phyloP scores from a whole-genome alignment of 2,329 filamentous ascomycete genomes.

The Colletotrichum shisoi region DNA sequence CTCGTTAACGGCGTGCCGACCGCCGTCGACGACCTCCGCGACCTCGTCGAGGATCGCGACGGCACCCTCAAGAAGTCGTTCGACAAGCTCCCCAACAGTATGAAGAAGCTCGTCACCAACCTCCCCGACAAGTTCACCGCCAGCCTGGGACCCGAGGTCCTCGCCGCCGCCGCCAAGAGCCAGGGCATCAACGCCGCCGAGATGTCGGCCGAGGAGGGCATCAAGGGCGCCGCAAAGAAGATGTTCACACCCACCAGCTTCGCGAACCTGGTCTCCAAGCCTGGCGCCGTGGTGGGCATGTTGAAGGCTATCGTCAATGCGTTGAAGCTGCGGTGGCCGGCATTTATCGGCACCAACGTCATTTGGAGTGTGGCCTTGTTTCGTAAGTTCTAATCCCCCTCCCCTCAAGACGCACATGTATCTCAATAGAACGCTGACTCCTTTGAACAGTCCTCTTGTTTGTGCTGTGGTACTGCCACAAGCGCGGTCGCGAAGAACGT shows the following conservation, averaged over 20 bases:
- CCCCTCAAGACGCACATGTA: not conserved
- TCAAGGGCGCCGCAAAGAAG: constrained; percentile 69
- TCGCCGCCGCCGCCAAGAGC: constrained; percentile 80
- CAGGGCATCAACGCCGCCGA: constrained; percentile 68
- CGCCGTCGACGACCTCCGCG: constrained; percentile 85
- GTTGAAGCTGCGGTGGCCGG: constrained; percentile 85
- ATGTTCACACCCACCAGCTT: constrained; percentile 75
- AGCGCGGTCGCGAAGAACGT: constrained; percentile 85
- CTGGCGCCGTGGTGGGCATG: constrained; percentile 84
- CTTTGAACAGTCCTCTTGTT: constrained; percentile 76
- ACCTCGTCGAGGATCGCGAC: constrained; percentile 68
- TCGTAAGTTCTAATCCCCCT: constrained; percentile 61
- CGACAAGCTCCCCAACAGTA: constrained; percentile 75
- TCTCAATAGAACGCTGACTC: constrained; percentile 25
- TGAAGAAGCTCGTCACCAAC: constrained; percentile 86
- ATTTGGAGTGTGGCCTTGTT: constrained; percentile 90
- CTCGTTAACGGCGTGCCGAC: constrained; percentile 91
- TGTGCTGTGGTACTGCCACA: constrained; percentile 98
- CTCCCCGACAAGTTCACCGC: constrained; percentile 83
- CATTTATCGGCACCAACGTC: constrained; percentile 87
- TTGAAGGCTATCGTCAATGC: constrained; percentile 91
- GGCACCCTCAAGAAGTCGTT: constrained; percentile 66
- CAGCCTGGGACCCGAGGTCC: constrained; percentile 78
- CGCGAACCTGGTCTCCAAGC: constrained; percentile 82
- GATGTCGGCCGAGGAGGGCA: constrained; percentile 53